Evolutionary conservation across 176 grass and related monocot species (phyloP).

Genomic region (Metroxylon sagu): DNA sequence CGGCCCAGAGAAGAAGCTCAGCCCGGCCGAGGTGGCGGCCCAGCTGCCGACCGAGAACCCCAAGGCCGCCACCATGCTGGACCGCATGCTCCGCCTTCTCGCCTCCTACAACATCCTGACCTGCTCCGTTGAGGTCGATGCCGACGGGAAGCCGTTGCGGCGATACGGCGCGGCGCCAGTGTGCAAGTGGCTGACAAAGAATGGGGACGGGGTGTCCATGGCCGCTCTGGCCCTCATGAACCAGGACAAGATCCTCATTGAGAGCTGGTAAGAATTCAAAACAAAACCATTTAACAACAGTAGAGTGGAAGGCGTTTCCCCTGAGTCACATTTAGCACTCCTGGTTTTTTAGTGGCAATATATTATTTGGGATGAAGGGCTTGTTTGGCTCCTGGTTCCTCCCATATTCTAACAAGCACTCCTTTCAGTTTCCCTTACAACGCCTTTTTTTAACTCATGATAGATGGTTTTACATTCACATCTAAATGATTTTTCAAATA

Average conservation of each 20-base stretch:
- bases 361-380: too few relatives aligned
- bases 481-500: too few relatives aligned
- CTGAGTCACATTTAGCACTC: too few relatives aligned
- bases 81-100: slow-evolving; percentile 80
- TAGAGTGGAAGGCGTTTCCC: too few relatives aligned
- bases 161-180: slow-evolving; percentile 43
- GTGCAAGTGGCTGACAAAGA: slow-evolving; percentile 80
- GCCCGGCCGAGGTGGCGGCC: slow-evolving; percentile 42
- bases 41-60: slow-evolving; percentile 39
- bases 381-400: too few relatives aligned
- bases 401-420: too few relatives aligned
- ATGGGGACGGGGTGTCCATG: slow-evolving; percentile 90
- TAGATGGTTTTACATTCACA: too few relatives aligned
- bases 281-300: too few relatives aligned
- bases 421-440: too few relatives aligned
- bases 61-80: slow-evolving; percentile 59
- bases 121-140: slow-evolving; percentile 37
- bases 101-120: slow-evolving; percentile 53
- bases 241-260: slow-evolving; percentile 96
- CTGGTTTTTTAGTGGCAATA: too few relatives aligned
- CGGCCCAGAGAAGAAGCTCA: slow-evolving; percentile 18
- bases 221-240: slow-evolving; percentile 74
- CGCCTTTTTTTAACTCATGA: too few relatives aligned
- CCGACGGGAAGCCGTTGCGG: slow-evolving; percentile 33
- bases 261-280: slow-evolving; percentile 49